Conservation (phyloP, 2,329 filamentous ascomycete genomes). For the Monosporascus sp. region DNA sequence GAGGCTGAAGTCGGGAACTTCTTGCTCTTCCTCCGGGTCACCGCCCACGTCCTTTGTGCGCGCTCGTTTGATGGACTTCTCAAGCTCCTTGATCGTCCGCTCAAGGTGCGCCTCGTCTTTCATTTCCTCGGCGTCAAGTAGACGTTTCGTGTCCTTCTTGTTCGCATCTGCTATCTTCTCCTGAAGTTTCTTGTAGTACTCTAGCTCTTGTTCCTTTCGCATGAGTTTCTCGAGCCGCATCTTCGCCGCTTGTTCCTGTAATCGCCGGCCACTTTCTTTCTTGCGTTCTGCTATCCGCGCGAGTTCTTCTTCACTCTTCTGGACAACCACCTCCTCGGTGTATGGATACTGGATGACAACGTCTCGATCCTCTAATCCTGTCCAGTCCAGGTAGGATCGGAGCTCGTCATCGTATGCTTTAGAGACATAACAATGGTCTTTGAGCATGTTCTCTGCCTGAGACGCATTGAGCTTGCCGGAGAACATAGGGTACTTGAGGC, state of each 20-base stretch:
- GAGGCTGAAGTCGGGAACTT: constrained; percentile 80
- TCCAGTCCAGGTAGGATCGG: constrained; percentile 78
- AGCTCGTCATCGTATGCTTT: constrained; percentile 78
- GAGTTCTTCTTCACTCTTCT: constrained; percentile 93
- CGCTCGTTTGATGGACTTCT: constrained; percentile 83
- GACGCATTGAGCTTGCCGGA: constrained; percentile 78
- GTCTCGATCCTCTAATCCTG: constrained; percentile 83
- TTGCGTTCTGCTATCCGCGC: constrained; percentile 87
- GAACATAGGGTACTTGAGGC: constrained; percentile 87
- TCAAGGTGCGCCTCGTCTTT: constrained; percentile 88
- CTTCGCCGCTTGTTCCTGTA: constrained; percentile 95
- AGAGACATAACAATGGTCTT: constrained; percentile 86
- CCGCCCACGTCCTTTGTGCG: constrained; percentile 90
- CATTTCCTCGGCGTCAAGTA: constrained; percentile 86
- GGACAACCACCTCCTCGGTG: constrained; percentile 81
- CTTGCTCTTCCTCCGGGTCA: constrained; percentile 72
- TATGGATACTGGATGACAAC: constrained; percentile 88
- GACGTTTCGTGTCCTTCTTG: constrained; percentile 84
- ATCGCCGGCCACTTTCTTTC: constrained; percentile 83
- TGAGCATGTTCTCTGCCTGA: constrained; percentile 83
- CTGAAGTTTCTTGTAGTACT: constrained; percentile 87
- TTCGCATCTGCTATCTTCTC: constrained; percentile 65
- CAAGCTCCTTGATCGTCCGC: constrained; percentile 79
- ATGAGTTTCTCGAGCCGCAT: constrained; percentile 95
- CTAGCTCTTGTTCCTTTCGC: constrained; percentile 90